A percentile compares a stretch with the other conserved stretches of the same genome.
phyloP scores from a whole-genome alignment of 2,329 filamentous ascomycete genomes.

The Botryosphaeria dothidea region DNA sequence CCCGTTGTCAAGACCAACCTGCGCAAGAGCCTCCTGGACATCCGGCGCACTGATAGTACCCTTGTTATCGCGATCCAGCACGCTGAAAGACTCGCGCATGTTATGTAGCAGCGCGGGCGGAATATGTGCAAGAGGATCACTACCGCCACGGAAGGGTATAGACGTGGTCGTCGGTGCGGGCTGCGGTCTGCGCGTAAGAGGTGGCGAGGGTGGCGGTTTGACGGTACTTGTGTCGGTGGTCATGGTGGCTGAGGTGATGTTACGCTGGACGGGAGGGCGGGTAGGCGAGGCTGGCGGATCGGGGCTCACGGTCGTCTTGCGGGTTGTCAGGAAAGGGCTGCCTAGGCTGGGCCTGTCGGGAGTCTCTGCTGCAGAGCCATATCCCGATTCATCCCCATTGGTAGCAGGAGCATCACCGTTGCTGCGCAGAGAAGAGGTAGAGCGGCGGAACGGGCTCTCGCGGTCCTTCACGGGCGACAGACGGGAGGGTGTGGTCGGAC shows the following conservation, averaged over 20 bases:
- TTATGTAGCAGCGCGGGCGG: conserved; percentile 82
- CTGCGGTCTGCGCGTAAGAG: conserved; percentile 38
- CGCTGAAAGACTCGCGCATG: conserved; percentile 89
- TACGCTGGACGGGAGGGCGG: conserved; percentile 29
- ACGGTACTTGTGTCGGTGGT: conserved; percentile 13
- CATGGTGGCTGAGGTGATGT: conserved; percentile 17
- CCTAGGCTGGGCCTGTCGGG: conserved; percentile 33
- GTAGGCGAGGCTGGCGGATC: conserved; percentile 34
- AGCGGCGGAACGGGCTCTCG: conserved; percentile 28
- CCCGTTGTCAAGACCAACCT: conserved; percentile 77
- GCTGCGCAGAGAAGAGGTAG: conserved; percentile 34
- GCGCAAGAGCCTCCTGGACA: conserved; percentile 82
- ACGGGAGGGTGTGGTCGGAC: conserved; percentile 21
- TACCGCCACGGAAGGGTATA: conserved; percentile 12
- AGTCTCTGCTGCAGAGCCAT: conserved; percentile 26
- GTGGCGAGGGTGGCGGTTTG: conserved; percentile 24
- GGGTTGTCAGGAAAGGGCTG: conserved; percentile 28
- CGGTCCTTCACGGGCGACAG: conserved; percentile 24
- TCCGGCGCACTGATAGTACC: conserved; percentile 80
- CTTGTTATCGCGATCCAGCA: conserved; percentile 86
- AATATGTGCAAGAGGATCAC: conserved; percentile 64
- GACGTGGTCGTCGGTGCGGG: conserved; percentile 32
- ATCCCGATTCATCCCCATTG: conserved; percentile 9
- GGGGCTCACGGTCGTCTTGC: conserved; percentile 27
- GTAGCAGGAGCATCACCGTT: conserved; percentile 17